Conservation (phyloP, 257 asterid species). For the Jasminum sambac region DNA sequence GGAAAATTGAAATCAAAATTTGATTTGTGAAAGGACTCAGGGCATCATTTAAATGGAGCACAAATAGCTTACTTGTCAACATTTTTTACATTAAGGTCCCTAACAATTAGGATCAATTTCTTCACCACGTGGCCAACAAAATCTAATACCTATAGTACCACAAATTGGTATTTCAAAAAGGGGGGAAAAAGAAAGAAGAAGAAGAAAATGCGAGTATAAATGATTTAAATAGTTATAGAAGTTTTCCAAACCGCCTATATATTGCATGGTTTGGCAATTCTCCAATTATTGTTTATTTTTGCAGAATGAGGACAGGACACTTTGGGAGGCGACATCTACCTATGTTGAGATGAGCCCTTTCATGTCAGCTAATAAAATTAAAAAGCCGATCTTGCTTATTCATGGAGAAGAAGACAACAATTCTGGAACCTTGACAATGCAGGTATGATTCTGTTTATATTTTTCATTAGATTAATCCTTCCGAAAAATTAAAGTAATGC, state of each 20-base stretch:
- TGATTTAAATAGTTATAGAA: too few species aligned
- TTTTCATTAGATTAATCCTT: constrained; percentile 7
- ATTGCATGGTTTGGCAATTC: constrained; percentile 20
- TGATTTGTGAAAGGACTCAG: too few species aligned
- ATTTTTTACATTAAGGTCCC: too few species aligned
- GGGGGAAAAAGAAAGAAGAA: too few species aligned
- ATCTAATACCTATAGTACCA: too few species aligned
- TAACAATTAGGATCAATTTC: too few species aligned
- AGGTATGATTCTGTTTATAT: constrained; percentile 48
- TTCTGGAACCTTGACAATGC: constrained; percentile 97
- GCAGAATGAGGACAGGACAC: constrained; percentile 96
- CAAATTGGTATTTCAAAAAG: too few species aligned
- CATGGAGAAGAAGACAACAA: constrained; percentile 99
- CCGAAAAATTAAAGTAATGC: background rate
- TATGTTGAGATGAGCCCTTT: constrained; percentile 94
- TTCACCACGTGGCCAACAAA: too few species aligned
- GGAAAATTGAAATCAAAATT: too few species aligned
- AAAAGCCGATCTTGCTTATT: constrained; percentile 90
- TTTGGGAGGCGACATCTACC: constrained; percentile 88
- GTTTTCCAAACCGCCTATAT: constrained; percentile 4
- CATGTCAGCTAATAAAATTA: constrained; percentile 89
- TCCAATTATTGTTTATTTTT: constrained; percentile 15
- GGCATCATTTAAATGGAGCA: too few species aligned
- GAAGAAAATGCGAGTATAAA: too few species aligned
- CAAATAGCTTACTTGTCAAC: too few species aligned